Evolutionary conservation across 306 rosid genomes (phyloP), one percentile per base, ranked within the genome.

Genomic region (Cicer yamashitae): DNA sequence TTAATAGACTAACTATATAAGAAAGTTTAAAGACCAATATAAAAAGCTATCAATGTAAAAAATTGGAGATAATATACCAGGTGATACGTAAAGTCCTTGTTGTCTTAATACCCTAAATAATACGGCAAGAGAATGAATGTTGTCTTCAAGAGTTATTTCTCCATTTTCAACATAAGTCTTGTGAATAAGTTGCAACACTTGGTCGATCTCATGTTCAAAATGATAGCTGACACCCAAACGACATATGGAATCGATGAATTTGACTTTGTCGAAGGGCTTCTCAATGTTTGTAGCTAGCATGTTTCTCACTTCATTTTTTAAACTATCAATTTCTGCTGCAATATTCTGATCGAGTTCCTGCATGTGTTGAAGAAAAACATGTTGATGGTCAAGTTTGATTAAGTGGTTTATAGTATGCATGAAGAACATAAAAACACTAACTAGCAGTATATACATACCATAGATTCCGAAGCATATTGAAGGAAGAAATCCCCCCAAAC

Each of bases 81-180:
- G 60, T 7, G 86, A 73, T 77, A 80, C 56, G 2, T 10, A 17
- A 48, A 62, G 50, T n/a, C 87, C 87, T 2, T 84, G 84, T 73
- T 86, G 86, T 14, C 92, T 78, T 15, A 88, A 11, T 39, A 88
- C 7, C 17, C 90, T 80, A 73, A 88, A 88, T n/a, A 72, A 46
- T 17, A 86, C 79, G 45, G 89, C 78, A 65, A 54, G 56, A 54
- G 45, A n/a, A 37, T 40, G 30, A 7, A 86, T 76, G n/a, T 82
- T 77, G 40, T 37, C 40, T 17, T 60, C 58, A 6, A 40, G 10
- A 48, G 6, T 61, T 66, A 53, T 51, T 47, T 11, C 52, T 0
- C 20, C 50, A 46, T 67, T 20, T 58, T 44, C 68, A 38, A 15
- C 41, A 17, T 62, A 38, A 13, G 40, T 50, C 0, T 1, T 20